Base-by-base conservation (phyloP, 78 protist species). In the Cavenderia fasciculata region DNA sequence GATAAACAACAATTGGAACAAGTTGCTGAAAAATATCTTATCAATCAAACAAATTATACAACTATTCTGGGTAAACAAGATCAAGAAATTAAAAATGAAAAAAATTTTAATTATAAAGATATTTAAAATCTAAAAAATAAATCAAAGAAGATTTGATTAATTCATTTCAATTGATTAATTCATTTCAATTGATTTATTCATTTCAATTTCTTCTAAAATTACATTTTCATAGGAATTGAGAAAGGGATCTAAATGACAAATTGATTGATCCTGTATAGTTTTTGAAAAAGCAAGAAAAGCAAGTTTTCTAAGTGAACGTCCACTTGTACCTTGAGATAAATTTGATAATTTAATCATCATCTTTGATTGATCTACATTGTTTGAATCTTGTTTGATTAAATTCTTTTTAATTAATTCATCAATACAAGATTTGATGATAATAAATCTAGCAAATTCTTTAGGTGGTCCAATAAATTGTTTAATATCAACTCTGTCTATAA, bases 401-500 rank as follows among this genome's bases (percentile, higher is more conserved):
- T 94, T 95, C 0, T 43, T 82, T 2, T 85, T 74, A 33, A 74
- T 61, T 16, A 95, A 90, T 56, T 97, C 97, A 0, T 0, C 27
- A 21, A 94, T 21, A 65, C 95, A 92, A 18, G 98, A 74, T 44
- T 49, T 21, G 49, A 97, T 65, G 1, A 98, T 96, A 23, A 31
- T 31, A 40, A 66, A 31, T 19, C 95, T 23, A 0, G 97, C 98
- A 0, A 21, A 38, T 1, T 29, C 0, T 11, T 92, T 21, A 4
- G 99, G 99, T 18, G 34, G 92, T 3, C 98, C 98, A 23, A 98
- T 76, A 75, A 31, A 96, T 44, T 79, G 94, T 31, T 94, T 96
- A 36, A 97, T 47, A 94, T 98, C 99, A 0, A 99, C 99, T 11
- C 99, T 74, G 75, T 97, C 99, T 11, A 96, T 74, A 36, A 97